A percentile compares a stretch with the other conserved stretches of the same genome.
phyloP scores from a whole-genome alignment of 2,329 filamentous ascomycete species.

The Lasiodiplodia sp. region DNA sequence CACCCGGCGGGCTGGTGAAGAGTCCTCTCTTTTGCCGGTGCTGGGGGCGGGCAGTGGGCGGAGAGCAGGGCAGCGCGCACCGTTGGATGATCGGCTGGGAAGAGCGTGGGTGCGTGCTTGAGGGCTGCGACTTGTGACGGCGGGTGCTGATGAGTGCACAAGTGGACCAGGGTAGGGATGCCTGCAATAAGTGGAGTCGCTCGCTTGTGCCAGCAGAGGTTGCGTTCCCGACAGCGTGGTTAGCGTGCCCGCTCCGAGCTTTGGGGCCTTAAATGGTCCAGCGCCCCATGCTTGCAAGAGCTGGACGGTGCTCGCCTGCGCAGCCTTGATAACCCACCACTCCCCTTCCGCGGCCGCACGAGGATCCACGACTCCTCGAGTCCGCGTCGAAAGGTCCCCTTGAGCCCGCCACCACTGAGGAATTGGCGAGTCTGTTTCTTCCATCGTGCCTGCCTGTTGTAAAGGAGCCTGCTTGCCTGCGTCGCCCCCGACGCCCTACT shows the following conservation, averaged over 20 bases:
- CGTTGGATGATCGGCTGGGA: conserved; percentile 26
- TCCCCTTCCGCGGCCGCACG: conserved; percentile 8
- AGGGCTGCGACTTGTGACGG: conserved; percentile 21
- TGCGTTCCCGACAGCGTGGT: conserved; percentile 28
- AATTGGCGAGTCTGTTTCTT: neutral
- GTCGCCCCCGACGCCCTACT: conserved; percentile 5
- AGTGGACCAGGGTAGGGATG: conserved; percentile 22
- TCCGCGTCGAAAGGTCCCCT: neutral
- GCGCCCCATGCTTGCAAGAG: conserved; percentile 16
- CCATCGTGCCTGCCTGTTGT: neutral
- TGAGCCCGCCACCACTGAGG: neutral
- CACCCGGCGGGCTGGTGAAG: neutral
- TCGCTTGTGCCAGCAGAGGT: conserved; percentile 26
- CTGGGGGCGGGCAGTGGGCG: neutral
- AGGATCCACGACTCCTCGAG: neutral
- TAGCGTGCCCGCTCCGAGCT: conserved; percentile 28
- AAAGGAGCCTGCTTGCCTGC: neutral
- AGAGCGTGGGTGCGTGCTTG: conserved; percentile 8
- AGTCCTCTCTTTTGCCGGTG: neutral
- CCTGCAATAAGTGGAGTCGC: conserved; percentile 28
- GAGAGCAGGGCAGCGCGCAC: conserved; percentile 13
- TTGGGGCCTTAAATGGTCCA: conserved; percentile 28
- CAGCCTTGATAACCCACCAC: conserved; percentile 21
- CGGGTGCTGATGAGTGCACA: conserved; percentile 26
- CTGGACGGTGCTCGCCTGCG: conserved; percentile 23